Conservation (phyloP, 78 protist species). For the Monocercomonoides exilis region DNA sequence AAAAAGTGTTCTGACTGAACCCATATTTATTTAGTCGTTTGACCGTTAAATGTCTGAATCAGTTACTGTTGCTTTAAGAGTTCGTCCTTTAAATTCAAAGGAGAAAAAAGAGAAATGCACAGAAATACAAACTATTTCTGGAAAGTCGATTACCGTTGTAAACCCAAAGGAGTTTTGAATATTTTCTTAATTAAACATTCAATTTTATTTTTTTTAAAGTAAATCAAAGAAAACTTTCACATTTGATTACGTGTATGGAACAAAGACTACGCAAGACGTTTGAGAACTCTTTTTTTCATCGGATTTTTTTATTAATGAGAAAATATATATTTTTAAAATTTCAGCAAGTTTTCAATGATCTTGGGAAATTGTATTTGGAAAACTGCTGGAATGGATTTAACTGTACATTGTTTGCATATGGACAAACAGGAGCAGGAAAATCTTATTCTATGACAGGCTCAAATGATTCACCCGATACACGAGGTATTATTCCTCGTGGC, state of each 20-base stretch:
- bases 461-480: background rate
- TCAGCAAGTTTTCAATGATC: background rate
- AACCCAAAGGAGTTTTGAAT: background rate
- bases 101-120: slow-evolving; percentile 8
- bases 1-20: too few species aligned
- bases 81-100: slow-evolving; percentile 9
- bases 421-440: slow-evolving; percentile 59
- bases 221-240: background rate
- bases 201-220: background rate
- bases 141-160: background rate
- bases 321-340: background rate
- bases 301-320: background rate
- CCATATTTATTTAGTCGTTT: too few species aligned
- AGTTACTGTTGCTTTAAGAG: slow-evolving; percentile 8
- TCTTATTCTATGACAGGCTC: slow-evolving; percentile 48
- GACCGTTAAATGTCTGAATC: slow-evolving; percentile 14
- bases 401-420: slow-evolving; percentile 56
- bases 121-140: background rate
- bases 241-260: background rate
- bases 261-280: background rate
- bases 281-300: too few species aligned
- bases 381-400: slow-evolving; percentile 24
- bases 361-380: background rate
- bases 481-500: slow-evolving; percentile 47
- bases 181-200: background rate